Evolutionary conservation across 768 basidiomycete genomes (phyloP).

Genomic region (Hydnum rufescens): DNA sequence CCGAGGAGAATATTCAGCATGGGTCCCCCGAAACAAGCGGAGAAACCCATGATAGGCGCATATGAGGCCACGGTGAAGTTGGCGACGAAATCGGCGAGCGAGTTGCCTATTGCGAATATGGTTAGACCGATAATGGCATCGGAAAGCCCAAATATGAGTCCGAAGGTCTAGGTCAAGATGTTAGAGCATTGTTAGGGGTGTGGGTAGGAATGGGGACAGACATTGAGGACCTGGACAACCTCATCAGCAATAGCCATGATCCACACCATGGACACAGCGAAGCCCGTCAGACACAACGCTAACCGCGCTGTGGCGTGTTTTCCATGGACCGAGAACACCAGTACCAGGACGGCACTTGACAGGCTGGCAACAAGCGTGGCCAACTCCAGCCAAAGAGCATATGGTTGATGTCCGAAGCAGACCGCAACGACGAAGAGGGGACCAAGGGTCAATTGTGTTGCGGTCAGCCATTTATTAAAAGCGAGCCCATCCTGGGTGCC

Average conservation of each 20-base stretch:
- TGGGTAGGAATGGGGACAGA: conserved; percentile 18
- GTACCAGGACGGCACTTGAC: conserved; percentile 9
- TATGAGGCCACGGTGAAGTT: conserved; percentile 92
- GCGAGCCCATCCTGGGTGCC: not conserved
- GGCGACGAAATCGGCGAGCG: conserved; percentile 87
- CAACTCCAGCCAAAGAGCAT: not conserved
- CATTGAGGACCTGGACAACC: conserved; percentile 77
- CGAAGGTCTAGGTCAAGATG: conserved; percentile 45
- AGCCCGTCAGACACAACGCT: conserved; percentile 75
- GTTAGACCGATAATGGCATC: conserved; percentile 95
- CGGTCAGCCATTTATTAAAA: conserved; percentile 76
- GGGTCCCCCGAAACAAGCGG: conserved; percentile 83
- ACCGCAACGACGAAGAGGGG: conserved; percentile 59
- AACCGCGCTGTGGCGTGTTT: conserved; percentile 36
- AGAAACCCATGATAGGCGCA: conserved; percentile 87
- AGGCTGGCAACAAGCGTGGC: conserved; percentile 6
- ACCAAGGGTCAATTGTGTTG: conserved; percentile 62
- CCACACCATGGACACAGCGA: conserved; percentile 82
- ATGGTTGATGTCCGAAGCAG: conserved; percentile 44
- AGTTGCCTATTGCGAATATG: conserved; percentile 92
- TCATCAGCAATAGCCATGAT: conserved; percentile 97
- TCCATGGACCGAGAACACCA: conserved; percentile 27
- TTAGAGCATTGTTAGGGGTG: not conserved
- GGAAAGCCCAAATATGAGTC: conserved; percentile 83
- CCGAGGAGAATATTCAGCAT: conserved; percentile 87